Evolutionary conservation across 176 grass and related monocot genomes (phyloP), one percentile per base, ranked within the genome.

Genomic region (Eremochloa ophiuroides): DNA sequence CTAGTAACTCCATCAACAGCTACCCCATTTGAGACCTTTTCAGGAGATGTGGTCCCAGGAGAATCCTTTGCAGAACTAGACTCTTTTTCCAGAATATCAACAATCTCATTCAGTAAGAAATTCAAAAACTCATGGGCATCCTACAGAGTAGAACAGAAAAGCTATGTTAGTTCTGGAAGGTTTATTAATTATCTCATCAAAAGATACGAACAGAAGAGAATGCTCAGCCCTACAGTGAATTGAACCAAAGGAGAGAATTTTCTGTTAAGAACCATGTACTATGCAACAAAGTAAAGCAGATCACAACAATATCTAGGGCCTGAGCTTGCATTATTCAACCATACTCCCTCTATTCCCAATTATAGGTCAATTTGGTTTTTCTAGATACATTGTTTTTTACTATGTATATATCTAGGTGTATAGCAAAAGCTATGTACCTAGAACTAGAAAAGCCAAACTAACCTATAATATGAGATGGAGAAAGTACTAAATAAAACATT

Each of bases 101-200:
- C 86, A 83, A 98, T 89, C n/a, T 98, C 88, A 71, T 98, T 95
- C 80, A 98, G 66, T 77, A 98, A 86, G 82, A 93, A 94, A 61
- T 94, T 98, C 74, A 94, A 81, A 86, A 98, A 98, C 44, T 98
- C 95, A 84, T 98, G 92, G 79, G 92, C 95, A 88, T 98, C 95
- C 95, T 98, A 90, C 64, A 91, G 20, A 84, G 15, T 25, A 92
- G 17, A 26, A 79, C 4, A 78, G 22, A 56, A 81, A 85, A 53
- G 33, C 27, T 13, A 47, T 2, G 20, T 89, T 69, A 89, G 14
- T 79, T 44, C 8, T 56, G 86, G 16, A 88, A 72, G 27, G 6
- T 41, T 29, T 39, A 67, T 46, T 67, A 10, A 68, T 79, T 79
- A 55, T 68, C 5, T 73, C 35, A 16, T 41, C 27, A 65, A 64